These are phyloP conservation scores for Grigorovia yakushimaensis DNA, from an alignment of 805 yeast genomes.

Conservation along the genomic window DNA sequence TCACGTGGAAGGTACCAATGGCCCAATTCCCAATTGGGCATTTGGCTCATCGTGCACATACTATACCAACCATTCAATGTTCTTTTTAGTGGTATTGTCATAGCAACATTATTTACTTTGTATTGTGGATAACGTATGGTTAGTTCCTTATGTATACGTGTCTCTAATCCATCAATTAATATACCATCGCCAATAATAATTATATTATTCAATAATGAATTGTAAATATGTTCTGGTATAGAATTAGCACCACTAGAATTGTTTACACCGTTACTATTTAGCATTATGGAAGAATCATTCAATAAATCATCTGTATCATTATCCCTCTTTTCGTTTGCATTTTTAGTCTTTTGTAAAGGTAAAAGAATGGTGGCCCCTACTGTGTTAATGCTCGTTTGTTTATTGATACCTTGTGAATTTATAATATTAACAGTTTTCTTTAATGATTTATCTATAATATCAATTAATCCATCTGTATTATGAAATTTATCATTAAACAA, in stretches of 20 bases:
- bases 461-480: conserved; percentile 20
- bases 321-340: neutral
- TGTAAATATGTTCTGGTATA: conserved; percentile 24
- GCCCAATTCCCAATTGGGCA: conserved; percentile 25
- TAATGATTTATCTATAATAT: conserved; percentile 18
- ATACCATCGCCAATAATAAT: conserved; percentile 77
- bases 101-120: conserved; percentile 75
- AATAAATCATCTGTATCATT: neutral
- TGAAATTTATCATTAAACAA: conserved; percentile 12
- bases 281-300: neutral
- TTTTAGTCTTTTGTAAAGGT: neutral
- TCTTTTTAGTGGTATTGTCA: conserved; percentile 67
- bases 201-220: conserved; percentile 40
- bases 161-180: conserved; percentile 71
- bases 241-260: neutral
- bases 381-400: neutral
- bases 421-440: conserved; percentile 20
- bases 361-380: neutral
- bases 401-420: neutral
- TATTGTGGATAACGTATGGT: conserved; percentile 67
- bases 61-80: conserved; percentile 79
- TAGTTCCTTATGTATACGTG: conserved; percentile 63
- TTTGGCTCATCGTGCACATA: conserved; percentile 34
- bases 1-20: conserved; percentile 11
- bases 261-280: neutral